Percentiles rank a stretch among this genome's conserved stretches.
phyloP scores from a whole-genome alignment of 495 filamentous ascomycete species.

The Penicillium odoratum region DNA sequence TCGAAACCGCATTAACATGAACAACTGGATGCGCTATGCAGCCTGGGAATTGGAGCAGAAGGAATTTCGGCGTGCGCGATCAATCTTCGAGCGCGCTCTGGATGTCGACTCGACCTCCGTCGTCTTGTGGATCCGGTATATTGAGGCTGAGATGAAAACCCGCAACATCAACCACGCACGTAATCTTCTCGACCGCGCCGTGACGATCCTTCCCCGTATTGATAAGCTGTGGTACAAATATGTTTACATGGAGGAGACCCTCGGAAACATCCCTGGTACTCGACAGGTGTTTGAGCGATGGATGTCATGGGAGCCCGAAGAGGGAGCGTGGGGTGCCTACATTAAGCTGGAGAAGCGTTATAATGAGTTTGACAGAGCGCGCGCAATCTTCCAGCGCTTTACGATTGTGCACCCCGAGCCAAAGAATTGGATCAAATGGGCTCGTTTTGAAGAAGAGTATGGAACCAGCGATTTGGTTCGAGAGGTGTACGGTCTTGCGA shows the following conservation, averaged over 20 bases:
- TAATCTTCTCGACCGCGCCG: conserved; percentile 91
- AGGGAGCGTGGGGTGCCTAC: conserved; percentile 92
- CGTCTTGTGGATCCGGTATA: conserved; percentile 82
- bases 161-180: conserved; percentile 97
- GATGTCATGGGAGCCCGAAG: conserved; percentile 98
- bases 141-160: conserved; percentile 94
- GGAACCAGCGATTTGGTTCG: conserved; percentile 88
- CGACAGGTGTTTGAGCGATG: conserved; percentile 95
- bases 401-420: conserved; percentile 94
- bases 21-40: conserved; percentile 98
- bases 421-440: conserved; percentile 98
- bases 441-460: conserved; percentile 92
- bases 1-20: conserved; percentile 92
- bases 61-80: conserved; percentile 93
- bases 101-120: conserved; percentile 88
- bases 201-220: conserved; percentile 88
- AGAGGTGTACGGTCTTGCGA: conserved; percentile 86
- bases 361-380: conserved; percentile 79
- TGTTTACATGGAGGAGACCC: conserved; percentile 97
- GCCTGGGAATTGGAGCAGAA: conserved; percentile 98
- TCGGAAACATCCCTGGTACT: conserved; percentile 89
- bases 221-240: conserved; percentile 99
- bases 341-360: conserved; percentile 97
- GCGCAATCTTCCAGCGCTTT: conserved; percentile 85
- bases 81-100: conserved; percentile 92